phyloP scores from a whole-genome alignment of 495 filamentous ascomycete genomes.

The Talaromyces proteolyticus region DNA sequence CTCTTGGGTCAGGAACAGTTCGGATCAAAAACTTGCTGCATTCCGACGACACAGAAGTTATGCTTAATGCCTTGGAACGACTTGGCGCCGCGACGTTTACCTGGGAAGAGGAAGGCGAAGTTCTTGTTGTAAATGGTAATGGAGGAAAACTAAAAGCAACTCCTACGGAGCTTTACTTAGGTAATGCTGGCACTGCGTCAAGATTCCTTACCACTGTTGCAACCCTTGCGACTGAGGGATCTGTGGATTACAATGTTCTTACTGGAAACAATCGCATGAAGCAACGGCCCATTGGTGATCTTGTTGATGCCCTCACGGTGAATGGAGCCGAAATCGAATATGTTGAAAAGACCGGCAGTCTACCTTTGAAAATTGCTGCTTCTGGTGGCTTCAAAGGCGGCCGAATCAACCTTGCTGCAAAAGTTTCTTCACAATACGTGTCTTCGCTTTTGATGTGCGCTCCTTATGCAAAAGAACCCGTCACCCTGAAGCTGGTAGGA shows the following conservation, averaged over 20 bases:
- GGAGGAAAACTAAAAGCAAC: conserved; percentile 79
- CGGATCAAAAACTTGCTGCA: conserved; percentile 88
- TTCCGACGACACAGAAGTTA: conserved; percentile 95
- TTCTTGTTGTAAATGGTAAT: conserved; percentile 84
- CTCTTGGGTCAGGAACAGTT: conserved; percentile 80
- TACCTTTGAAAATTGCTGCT: conserved; percentile 79
- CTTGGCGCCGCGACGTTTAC: conserved; percentile 86
- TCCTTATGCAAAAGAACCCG: conserved; percentile 89
- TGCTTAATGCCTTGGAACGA: conserved; percentile 80
- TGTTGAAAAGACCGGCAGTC: conserved; percentile 66
- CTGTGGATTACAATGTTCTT: conserved; percentile 63
- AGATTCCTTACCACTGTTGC: conserved; percentile 93
- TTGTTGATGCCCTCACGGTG: conserved; percentile 83
- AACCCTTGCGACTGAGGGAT: conserved; percentile 66
- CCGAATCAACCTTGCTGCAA: conserved; percentile 85
- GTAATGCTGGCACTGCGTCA: conserved; percentile 94
- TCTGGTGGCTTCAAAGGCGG: conserved; percentile 86
- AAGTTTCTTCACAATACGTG: conserved; percentile 95
- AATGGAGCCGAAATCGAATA: conserved; percentile 85
- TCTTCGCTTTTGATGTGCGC: conserved; percentile 96
- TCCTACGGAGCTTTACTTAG: conserved; percentile 75
- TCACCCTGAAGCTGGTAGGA: conserved; percentile 82
- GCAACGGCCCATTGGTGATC: conserved; percentile 81
- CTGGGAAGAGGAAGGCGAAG: conserved; percentile 90
- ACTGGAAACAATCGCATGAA: conserved; percentile 98